Percentiles rank a stretch among this genome's conserved stretches.
Conservation (phyloP, 2,329 filamentous ascomycete genomes). For the Penicillium sp. region DNA sequence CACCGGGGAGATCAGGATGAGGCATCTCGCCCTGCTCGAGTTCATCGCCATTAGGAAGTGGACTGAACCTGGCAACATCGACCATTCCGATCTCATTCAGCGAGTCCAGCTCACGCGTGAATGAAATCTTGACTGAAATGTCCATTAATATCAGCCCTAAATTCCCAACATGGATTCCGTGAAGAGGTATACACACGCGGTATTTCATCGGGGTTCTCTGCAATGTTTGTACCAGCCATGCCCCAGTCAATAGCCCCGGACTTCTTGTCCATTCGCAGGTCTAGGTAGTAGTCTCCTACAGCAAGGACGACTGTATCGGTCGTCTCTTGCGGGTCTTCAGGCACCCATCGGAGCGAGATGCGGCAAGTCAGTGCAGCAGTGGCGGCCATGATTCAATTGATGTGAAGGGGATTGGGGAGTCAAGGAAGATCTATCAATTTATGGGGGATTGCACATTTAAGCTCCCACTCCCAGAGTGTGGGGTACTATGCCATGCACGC, state of each 20-base stretch:
- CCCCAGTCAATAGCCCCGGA: conserved; percentile 22
- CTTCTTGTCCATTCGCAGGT: conserved; percentile 23
- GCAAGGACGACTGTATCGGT: conserved; percentile 21
- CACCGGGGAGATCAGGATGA: conserved; percentile 38
- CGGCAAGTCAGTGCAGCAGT: conserved; percentile 13
- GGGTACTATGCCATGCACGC: not conserved
- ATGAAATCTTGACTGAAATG: conserved; percentile 38
- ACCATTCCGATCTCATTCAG: conserved; percentile 36
- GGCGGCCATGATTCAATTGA: conserved; percentile 12
- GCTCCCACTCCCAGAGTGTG: not conserved
- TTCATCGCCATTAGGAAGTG: conserved; percentile 45
- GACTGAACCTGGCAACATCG: conserved; percentile 43
- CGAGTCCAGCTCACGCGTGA: conserved; percentile 46
- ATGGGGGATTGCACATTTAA: not conserved
- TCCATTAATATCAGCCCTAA: not conserved
- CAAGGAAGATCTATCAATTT: not conserved
- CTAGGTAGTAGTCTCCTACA: conserved; percentile 20
- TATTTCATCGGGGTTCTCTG: conserved; percentile 16
- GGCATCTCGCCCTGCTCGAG: conserved; percentile 47
- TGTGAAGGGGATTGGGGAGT: not conserved
- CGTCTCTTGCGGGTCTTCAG: conserved; percentile 17
- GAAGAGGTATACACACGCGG: conserved; percentile 1
- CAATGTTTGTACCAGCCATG: conserved; percentile 22
- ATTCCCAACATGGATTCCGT: not conserved
- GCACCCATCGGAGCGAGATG: conserved; percentile 23